phyloP scores from a whole-genome alignment of 1,284 basidiomycete species.

The Ceratobasidium sp. region DNA sequence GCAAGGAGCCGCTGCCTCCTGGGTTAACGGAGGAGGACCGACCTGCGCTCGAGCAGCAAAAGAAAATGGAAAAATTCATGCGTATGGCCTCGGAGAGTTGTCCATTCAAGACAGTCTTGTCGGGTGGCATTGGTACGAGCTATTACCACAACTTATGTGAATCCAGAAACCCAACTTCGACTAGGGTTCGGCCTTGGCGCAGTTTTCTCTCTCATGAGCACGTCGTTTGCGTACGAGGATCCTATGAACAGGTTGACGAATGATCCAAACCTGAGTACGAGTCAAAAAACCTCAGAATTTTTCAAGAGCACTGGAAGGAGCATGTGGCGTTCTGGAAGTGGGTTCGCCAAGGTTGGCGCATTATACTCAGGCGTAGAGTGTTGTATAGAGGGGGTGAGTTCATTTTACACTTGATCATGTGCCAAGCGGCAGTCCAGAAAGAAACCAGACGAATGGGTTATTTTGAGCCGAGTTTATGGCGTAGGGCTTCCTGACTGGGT shows the following conservation, averaged over 20 bases:
- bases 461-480: background rate
- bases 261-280: conserved; percentile 64
- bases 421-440: background rate
- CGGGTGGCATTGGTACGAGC: conserved; percentile 82
- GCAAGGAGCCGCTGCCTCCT: conserved; percentile 84
- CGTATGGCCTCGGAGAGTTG: conserved; percentile 85
- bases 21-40: conserved; percentile 88
- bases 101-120: conserved; percentile 82
- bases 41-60: conserved; percentile 73
- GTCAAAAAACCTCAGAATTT: conserved; percentile 85
- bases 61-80: conserved; percentile 82
- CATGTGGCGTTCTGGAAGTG: conserved; percentile 92
- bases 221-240: conserved; percentile 96
- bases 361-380: conserved; percentile 96
- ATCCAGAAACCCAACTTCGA: background rate
- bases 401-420: background rate
- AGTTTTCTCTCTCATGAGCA: conserved; percentile 96
- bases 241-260: conserved; percentile 81
- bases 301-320: conserved; percentile 95
- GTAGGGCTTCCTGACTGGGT: background rate
- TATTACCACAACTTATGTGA: background rate
- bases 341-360: conserved; percentile 95
- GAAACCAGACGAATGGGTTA: background rate
- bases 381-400: conserved; percentile 93
- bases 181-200: conserved; percentile 92